Conservation (phyloP, 176 grass and related monocot species). For the Oryza punctata region DNA sequence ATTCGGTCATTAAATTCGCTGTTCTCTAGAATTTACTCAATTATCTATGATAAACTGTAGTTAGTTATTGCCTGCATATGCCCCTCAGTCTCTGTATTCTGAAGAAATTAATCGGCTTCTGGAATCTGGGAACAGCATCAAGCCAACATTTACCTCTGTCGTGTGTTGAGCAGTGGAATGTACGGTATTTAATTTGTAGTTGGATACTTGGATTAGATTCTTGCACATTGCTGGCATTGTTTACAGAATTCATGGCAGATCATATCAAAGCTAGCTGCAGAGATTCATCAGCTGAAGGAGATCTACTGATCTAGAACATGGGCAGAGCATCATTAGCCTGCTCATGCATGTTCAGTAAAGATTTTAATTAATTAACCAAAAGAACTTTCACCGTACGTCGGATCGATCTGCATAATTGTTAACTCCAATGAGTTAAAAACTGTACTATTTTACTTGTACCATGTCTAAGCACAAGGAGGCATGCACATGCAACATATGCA, state of each 20-base stretch:
- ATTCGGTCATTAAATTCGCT: too few relatives aligned
- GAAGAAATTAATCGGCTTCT: neutral
- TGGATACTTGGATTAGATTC: neutral
- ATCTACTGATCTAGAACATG: constrained; percentile 40
- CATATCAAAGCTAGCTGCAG: neutral
- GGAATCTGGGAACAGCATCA: neutral
- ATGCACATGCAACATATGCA: constrained; percentile 38
- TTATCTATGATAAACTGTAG: neutral
- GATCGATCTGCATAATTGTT: constrained; percentile 23
- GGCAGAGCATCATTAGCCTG: constrained; percentile 17
- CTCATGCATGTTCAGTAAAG: constrained; percentile 6
- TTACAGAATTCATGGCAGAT: neutral
- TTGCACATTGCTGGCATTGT: neutral
- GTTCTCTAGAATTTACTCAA: neutral
- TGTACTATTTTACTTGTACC: constrained; percentile 16
- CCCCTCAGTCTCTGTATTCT: neutral
- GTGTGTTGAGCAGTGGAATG: neutral
- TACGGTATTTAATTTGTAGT: neutral
- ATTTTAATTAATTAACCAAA: constrained; percentile 23
- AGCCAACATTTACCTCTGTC: neutral
- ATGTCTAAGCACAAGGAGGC: constrained; percentile 35
- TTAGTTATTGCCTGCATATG: neutral
- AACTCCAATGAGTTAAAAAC: neutral
- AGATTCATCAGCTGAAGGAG: neutral
- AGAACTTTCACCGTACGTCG: neutral